A percentile compares a stretch with the other conserved stretches of the same genome.
Evolutionary conservation across 345 rosid genomes (phyloP).

Genomic region (Salix exigua): DNA sequence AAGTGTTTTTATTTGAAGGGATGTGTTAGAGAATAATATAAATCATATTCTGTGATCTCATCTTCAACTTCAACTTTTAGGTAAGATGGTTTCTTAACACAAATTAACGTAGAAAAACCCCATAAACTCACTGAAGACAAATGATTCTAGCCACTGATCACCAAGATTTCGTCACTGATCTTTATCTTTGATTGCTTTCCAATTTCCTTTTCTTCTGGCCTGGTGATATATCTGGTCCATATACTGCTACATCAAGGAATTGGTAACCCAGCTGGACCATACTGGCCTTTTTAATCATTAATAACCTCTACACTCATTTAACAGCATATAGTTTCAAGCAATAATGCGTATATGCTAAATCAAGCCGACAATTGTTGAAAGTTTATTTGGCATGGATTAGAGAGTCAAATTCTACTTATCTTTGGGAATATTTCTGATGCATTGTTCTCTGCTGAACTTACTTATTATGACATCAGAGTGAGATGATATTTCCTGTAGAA

Average conservation of each 20-base stretch:
- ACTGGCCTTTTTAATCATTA: not conserved
- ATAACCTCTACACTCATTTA: not conserved
- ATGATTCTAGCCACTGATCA: not conserved
- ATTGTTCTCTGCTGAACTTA: slow-evolving; percentile 5
- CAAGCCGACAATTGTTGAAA: slow-evolving; percentile 20
- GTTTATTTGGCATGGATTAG: slow-evolving; percentile 12
- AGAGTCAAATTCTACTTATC: slow-evolving; percentile 34
- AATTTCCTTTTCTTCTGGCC: not conserved
- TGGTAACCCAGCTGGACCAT: slow-evolving; percentile 8
- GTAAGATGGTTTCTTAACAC: no score
- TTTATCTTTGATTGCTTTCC: not conserved
- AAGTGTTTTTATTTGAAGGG: no score
- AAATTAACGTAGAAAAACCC: not conserved
- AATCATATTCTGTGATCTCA: no score
- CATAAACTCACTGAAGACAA: not conserved
- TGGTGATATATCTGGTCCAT: no score
- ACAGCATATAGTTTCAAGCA: slow-evolving; percentile 12
- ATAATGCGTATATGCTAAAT: slow-evolving; percentile 34
- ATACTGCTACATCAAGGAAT: not conserved
- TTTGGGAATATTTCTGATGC: slow-evolving; percentile 16
- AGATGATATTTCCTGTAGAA: not conserved
- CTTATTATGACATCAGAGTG: not conserved
- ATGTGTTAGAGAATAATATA: no score
- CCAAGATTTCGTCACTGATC: not conserved
- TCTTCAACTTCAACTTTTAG: no score